A percentile compares a stretch with the other conserved stretches of the same genome.
Conservation (phyloP, 1,284 basidiomycete genomes). For the Xanthoconium separans region DNA sequence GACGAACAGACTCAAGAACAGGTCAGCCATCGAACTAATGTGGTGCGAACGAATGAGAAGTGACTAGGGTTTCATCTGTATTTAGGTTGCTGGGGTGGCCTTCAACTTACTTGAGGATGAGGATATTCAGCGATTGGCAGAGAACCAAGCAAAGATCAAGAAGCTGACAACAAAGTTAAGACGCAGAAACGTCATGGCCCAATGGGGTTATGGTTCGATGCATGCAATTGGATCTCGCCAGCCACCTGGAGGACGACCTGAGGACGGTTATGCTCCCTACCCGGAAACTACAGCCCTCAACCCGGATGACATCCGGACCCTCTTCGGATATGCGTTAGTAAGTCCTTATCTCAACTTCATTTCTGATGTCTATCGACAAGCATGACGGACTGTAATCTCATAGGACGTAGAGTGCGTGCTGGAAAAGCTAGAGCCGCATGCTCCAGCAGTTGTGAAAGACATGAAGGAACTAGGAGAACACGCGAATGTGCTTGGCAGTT, state of each 20-base stretch:
- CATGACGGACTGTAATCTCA: not conserved
- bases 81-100: not conserved
- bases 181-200: not conserved
- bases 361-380: too few species aligned
- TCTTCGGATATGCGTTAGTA: not conserved
- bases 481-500: not conserved
- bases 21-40: not conserved
- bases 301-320: not conserved
- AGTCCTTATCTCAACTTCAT: too few species aligned
- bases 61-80: not conserved
- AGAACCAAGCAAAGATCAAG: constrained; percentile 6
- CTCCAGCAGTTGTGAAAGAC: not conserved
- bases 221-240: not conserved
- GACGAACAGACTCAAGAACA: not conserved
- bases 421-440: not conserved
- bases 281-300: not conserved
- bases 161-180: not conserved
- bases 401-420: constrained; percentile 9
- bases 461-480: not conserved
- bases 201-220: constrained; percentile 3
- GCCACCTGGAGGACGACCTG: not conserved
- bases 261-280: constrained; percentile 5
- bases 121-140: not conserved
- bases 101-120: not conserved
- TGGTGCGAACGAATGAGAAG: not conserved